Percentiles rank a stretch among this genome's conserved stretches.
Conservation (phyloP, 768 basidiomycete species). For the Thelephora ganbajun region DNA sequence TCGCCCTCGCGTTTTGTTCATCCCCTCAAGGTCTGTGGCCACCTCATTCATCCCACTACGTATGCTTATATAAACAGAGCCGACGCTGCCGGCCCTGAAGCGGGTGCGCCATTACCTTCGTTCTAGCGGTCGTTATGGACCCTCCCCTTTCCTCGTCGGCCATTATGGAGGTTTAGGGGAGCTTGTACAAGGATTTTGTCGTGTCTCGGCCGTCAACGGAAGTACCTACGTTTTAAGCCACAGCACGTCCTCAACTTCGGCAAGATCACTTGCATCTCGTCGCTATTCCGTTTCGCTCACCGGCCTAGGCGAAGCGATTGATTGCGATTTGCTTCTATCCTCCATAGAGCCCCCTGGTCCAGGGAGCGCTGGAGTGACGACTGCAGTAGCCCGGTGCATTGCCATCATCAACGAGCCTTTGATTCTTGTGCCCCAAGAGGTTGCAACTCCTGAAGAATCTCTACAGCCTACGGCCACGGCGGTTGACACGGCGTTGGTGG, state of each 20-base stretch:
- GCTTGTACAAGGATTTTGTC: slow-evolving; percentile 82
- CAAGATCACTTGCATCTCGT: slow-evolving; percentile 10
- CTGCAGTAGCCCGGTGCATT: slow-evolving; percentile 31
- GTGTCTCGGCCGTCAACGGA: slow-evolving; percentile 72
- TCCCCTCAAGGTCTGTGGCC: slow-evolving; percentile 35
- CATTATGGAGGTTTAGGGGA: slow-evolving; percentile 93
- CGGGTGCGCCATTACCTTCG: slow-evolving; percentile 63
- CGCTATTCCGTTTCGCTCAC: slow-evolving; percentile 36
- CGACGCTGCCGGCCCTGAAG: slow-evolving; percentile 46
- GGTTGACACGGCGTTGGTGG: slow-evolving; percentile 52
- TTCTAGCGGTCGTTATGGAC: slow-evolving; percentile 78
- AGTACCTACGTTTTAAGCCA: slow-evolving; percentile 62
- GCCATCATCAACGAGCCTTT: slow-evolving; percentile 34
- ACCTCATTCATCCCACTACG: not conserved
- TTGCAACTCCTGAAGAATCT: slow-evolving; percentile 16
- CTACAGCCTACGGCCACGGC: slow-evolving; percentile 8
- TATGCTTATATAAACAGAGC: slow-evolving; percentile 31
- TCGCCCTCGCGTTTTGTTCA: slow-evolving; percentile 63
- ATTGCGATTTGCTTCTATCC: slow-evolving; percentile 41
- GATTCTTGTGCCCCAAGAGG: slow-evolving; percentile 13
- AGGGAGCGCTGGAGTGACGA: slow-evolving; percentile 1
- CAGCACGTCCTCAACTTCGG: slow-evolving; percentile 19
- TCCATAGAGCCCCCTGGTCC: slow-evolving; percentile 20
- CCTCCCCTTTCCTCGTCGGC: slow-evolving; percentile 80
- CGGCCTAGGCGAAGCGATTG: slow-evolving; percentile 46